These are phyloP conservation scores for Phytophthora aleatoria DNA, from an alignment of 352 stramenopile genomes.

Conservation along the genomic window DNA sequence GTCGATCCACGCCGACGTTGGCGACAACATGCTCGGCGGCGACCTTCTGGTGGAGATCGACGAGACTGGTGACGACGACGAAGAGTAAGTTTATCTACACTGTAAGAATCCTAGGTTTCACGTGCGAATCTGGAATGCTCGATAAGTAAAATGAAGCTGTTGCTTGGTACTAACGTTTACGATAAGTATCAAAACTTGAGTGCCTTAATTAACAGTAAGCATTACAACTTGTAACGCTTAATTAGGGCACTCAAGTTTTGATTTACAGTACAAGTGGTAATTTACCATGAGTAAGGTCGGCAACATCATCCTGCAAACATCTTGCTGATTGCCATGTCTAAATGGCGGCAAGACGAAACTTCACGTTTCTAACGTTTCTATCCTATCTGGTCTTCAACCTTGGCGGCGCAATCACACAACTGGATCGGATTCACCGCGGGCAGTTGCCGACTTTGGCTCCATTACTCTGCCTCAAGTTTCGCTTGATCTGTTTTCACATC, in stretches of 20 bases:
- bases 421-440: constrained; percentile 24
- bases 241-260: too few relatives aligned
- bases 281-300: too few relatives aligned
- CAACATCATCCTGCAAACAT: too few relatives aligned
- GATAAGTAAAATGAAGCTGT: constrained; percentile 32
- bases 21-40: constrained; percentile 94
- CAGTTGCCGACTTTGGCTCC: constrained; percentile 9
- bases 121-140: constrained; percentile 14
- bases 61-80: constrained; percentile 69
- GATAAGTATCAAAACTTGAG: too few relatives aligned
- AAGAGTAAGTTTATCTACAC: constrained; percentile 43
- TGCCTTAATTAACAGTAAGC: too few relatives aligned
- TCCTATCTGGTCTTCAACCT: constrained; percentile 22
- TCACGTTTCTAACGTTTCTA: constrained; percentile 24
- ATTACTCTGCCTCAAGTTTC: constrained; percentile 6
- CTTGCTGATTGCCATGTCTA: too few relatives aligned
- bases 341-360: too few relatives aligned
- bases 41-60: constrained; percentile 97
- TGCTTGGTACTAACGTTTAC: constrained; percentile 6
- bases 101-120: constrained; percentile 11
- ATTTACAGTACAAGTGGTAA: too few relatives aligned
- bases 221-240: too few relatives aligned
- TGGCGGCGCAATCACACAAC: constrained; percentile 28
- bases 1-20: constrained; percentile 90
- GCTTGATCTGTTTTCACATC: constrained; percentile 12